Evolutionary conservation across 1,284 basidiomycete species (phyloP), one percentile per base, ranked within the genome.

Genomic region (Cronartium quercuum): DNA sequence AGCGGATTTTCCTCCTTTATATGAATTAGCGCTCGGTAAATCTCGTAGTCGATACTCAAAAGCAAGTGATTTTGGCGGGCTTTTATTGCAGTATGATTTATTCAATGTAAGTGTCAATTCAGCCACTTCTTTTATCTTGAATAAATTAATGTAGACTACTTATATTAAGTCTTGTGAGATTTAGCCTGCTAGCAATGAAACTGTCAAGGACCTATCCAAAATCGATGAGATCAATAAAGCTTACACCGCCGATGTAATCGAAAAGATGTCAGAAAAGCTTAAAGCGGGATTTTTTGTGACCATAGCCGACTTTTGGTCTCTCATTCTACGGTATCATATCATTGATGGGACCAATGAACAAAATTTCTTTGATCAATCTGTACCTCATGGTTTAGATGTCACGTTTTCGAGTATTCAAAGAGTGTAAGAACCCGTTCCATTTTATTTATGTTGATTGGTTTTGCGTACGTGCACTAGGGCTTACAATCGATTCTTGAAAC

Each of bases 391-490:
- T 12, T 10, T 40, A 10, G 40, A 61, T 35, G 51, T 44, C 35
- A 66, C 71, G 5, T 66, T 74, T 47, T 74, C 71, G 9, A 58
- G 71, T 10, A 62, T 74, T 18, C 40, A 41, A 40, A 62, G 63
- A 29, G 21, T 67, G 71, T 75, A 40, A 44, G 29, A n/a, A n/a
- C n/a, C n/a, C n/a, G n/a, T n/a, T n/a, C n/a, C 15, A 47, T 7
- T 15, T 51, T 10, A 18, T n/a, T 69, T 15, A 42, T 34, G 4
- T 67, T 55, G 18, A 24, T 24, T 62, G 4, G 6, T 62, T 4
- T 34, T 60, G 21, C 21, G 21, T 37, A 6, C 21, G 35, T 24
- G 35, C 9, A 63, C 15, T 37, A 13, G 61, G 18, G 18, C 21
- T 69, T 61, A 24, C 1, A 34, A 21, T 7, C 42, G 6, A 24